A percentile compares a stretch with the other conserved stretches of the same genome.
Evolutionary conservation across 169 alveolate species (phyloP).

Genomic region (Toxoplasma gondii): DNA sequence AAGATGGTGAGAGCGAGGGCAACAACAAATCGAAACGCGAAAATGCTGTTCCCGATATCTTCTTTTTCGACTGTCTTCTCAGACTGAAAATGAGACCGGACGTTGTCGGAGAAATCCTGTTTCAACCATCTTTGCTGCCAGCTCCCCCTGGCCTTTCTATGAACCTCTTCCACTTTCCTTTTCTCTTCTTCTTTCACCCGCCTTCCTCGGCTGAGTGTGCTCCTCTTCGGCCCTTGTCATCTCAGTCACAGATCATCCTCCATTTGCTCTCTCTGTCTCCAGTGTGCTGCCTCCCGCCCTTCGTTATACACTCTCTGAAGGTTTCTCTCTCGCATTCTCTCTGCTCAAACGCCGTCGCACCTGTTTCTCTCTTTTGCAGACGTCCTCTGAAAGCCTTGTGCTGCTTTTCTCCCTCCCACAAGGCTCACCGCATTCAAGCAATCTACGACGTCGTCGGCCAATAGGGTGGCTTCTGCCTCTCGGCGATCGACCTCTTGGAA

Average conservation of each 20-base stretch:
- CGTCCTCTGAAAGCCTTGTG: not conserved
- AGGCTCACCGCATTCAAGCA: slow-evolving; percentile 8
- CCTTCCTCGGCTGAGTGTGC: not conserved
- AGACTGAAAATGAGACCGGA: no score
- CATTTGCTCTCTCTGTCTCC: no score
- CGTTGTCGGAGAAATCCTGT: no score
- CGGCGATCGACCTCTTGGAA: not conserved
- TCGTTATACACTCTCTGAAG: not conserved
- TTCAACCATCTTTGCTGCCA: not conserved
- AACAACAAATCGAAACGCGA: not conserved
- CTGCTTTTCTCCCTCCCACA: not conserved
- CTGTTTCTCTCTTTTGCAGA: not conserved
- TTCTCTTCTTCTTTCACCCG: not conserved
- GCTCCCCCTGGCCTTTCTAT: not conserved
- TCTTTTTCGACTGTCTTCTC: no score
- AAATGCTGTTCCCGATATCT: no score
- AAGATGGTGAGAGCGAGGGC: no score
- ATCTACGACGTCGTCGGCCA: slow-evolving; percentile 1
- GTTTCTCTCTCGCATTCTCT: not conserved
- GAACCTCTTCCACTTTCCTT: not conserved
- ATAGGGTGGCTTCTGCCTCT: not conserved
- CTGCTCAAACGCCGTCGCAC: not conserved
- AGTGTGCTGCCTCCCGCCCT: no score
- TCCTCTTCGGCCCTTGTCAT: no score
- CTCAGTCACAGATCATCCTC: no score